Conservation (phyloP, 805 yeast genomes). For the Candida fluviatilis region DNA sequence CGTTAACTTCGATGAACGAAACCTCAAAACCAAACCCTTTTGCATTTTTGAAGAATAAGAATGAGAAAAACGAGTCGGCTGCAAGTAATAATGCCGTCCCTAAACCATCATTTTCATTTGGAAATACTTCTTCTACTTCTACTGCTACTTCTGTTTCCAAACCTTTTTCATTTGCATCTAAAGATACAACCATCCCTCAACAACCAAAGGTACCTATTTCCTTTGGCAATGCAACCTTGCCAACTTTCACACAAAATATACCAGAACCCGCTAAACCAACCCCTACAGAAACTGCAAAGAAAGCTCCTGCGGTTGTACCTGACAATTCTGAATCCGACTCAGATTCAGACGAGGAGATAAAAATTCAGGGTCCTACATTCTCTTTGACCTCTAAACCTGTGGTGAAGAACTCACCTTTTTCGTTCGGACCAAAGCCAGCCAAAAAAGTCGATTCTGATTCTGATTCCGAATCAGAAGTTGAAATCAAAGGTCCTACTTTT, state of each 20-base stretch:
- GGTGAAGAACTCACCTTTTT: slow-evolving; percentile 32
- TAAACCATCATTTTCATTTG: slow-evolving; percentile 7
- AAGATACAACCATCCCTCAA: neutral
- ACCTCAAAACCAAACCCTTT: slow-evolving; percentile 4
- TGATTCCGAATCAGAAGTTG: slow-evolving; percentile 54
- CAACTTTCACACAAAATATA: slow-evolving; percentile 1
- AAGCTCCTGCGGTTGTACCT: too few species aligned
- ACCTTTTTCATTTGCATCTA: neutral
- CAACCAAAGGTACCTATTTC: neutral
- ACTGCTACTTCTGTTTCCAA: neutral
- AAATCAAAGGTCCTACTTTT: slow-evolving; percentile 72
- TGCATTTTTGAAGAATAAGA: slow-evolving; percentile 1
- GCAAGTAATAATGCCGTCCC: neutral
- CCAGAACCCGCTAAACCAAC: too few species aligned
- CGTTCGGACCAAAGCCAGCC: slow-evolving; percentile 31
- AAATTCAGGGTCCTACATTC: slow-evolving; percentile 36
- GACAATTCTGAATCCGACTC: slow-evolving; percentile 13
- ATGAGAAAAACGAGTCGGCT: neutral
- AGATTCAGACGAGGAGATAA: slow-evolving; percentile 23
- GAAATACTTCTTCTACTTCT: neutral
- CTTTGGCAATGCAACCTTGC: slow-evolving; percentile 5
- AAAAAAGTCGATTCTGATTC: slow-evolving; percentile 23
- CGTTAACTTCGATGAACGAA: neutral
- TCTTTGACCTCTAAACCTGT: slow-evolving; percentile 24
- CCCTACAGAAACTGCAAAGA: too few species aligned